A percentile compares a stretch with the other conserved stretches of the same genome.
Evolutionary conservation across 2,329 filamentous ascomycete genomes (phyloP).

Genomic region (Aurifilum marmelostoma): DNA sequence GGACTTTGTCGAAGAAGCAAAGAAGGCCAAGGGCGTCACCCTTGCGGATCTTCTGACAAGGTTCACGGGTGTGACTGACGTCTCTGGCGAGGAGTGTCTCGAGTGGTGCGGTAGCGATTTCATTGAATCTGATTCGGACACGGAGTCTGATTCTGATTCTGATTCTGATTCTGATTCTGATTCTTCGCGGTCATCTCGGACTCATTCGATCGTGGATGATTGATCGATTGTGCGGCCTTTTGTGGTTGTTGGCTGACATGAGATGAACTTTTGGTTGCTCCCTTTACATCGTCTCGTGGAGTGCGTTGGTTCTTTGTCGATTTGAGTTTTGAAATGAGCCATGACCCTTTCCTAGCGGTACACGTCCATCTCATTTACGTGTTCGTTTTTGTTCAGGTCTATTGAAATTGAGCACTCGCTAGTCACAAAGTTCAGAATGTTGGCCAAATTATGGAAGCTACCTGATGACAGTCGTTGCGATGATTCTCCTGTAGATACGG

Average conservation of each 20-base stretch:
- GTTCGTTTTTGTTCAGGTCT: neutral
- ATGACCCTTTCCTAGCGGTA: neutral
- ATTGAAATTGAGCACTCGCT: neutral
- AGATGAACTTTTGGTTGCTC: neutral
- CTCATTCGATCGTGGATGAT: conserved; percentile 23
- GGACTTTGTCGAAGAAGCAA: conserved; percentile 16
- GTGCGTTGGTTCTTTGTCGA: neutral
- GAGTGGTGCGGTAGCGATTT: neutral
- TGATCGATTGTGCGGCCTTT: neutral
- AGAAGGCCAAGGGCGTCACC: conserved; percentile 6
- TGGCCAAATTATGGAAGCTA: neutral
- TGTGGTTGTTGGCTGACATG: neutral
- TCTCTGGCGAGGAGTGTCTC: conserved; percentile 2
- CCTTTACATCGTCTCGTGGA: neutral
- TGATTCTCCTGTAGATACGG: neutral
- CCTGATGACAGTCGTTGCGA: neutral
- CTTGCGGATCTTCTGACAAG: conserved; percentile 8
- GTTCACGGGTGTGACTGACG: conserved; percentile 18
- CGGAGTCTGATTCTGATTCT: neutral
- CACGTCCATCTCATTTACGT: neutral
- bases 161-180: conserved; percentile 4
- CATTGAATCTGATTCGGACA: neutral
- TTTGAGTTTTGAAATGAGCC: neutral
- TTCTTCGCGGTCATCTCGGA: conserved; percentile 11
- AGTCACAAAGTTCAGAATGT: too few relatives aligned